A percentile compares a stretch with the other conserved stretches of the same genome.
Evolutionary conservation across 371 early-diverging fungal genomes (phyloP).

Genomic region (Zancudomyces culisetae): DNA sequence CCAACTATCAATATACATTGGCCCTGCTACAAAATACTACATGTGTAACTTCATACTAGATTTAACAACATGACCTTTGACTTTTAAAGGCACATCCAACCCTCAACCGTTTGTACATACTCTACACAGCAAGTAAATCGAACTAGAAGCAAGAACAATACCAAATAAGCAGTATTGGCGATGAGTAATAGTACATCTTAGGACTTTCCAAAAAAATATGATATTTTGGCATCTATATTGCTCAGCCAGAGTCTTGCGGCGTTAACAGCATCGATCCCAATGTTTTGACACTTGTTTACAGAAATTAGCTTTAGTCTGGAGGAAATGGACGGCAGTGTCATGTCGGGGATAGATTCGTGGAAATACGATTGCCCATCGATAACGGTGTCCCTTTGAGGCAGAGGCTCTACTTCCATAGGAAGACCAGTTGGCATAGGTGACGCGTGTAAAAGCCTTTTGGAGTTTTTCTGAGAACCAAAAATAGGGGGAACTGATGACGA

Average conservation of each 20-base stretch:
- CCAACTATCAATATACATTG: too few relatives aligned
- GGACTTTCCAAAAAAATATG: neutral
- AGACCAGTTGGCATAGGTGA: neutral
- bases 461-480: neutral
- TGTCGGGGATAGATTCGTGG: too few relatives aligned
- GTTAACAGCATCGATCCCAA: neutral
- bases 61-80: too few relatives aligned
- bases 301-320: slow-evolving; percentile 1
- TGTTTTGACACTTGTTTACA: neutral
- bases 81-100: too few relatives aligned
- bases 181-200: too few relatives aligned
- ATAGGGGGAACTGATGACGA: neutral
- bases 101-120: too few relatives aligned
- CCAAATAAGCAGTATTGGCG: too few relatives aligned
- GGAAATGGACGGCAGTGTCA: neutral
- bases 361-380: neutral
- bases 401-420: neutral
- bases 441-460: neutral
- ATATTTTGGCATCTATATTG: neutral
- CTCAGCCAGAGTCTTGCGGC: neutral
- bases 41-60: too few relatives aligned
- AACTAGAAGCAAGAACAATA: too few relatives aligned
- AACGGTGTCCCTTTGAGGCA: neutral
- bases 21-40: too few relatives aligned
- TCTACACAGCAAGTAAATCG: too few relatives aligned